Percentiles rank a stretch among this genome's conserved stretches.
phyloP scores from a whole-genome alignment of 1,284 basidiomycete species.

The Fomitopsis betulina region DNA sequence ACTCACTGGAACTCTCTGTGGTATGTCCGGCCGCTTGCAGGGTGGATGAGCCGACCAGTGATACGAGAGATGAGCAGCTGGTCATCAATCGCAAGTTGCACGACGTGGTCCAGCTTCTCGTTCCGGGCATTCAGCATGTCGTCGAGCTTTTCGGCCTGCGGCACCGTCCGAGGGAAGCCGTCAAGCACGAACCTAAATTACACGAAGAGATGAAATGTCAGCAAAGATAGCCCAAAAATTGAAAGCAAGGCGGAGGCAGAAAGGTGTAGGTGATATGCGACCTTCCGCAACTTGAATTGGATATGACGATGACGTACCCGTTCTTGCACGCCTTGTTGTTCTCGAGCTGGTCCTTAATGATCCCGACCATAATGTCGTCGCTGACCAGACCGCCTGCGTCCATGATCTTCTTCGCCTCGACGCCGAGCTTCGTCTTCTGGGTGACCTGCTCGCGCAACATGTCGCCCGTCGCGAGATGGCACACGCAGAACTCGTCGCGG shows the following conservation, averaged over 20 bases:
- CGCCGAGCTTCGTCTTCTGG: conserved; percentile 83
- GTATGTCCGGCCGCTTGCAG: conserved; percentile 85
- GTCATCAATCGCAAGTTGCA: conserved; percentile 93
- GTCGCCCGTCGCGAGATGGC: conserved; percentile 97
- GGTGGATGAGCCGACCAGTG: conserved; percentile 93
- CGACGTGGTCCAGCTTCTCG: conserved; percentile 88
- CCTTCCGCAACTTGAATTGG: background rate
- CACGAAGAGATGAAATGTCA: conserved; percentile 2
- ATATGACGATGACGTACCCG: conserved; percentile 51
- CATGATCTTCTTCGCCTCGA: conserved; percentile 97
- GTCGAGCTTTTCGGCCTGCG: conserved; percentile 97
- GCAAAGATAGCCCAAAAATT: background rate
- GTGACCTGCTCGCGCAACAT: conserved; percentile 95
- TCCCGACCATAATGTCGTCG: conserved; percentile 96
- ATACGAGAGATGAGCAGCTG: conserved; percentile 95
- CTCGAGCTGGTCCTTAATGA: conserved; percentile 96
- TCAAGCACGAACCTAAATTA: conserved; percentile 87
- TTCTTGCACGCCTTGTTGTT: conserved; percentile 91
- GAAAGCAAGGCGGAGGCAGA: no score
- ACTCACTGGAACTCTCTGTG: conserved; percentile 94
- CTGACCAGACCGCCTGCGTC: conserved; percentile 90
- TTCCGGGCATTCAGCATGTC: conserved; percentile 80
- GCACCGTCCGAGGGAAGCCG: conserved; percentile 96
- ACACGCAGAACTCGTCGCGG: conserved; percentile 90
- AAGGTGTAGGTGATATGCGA: background rate